Evolutionary conservation across 768 basidiomycete genomes (phyloP).

Genomic region (Suillus spraguei): DNA sequence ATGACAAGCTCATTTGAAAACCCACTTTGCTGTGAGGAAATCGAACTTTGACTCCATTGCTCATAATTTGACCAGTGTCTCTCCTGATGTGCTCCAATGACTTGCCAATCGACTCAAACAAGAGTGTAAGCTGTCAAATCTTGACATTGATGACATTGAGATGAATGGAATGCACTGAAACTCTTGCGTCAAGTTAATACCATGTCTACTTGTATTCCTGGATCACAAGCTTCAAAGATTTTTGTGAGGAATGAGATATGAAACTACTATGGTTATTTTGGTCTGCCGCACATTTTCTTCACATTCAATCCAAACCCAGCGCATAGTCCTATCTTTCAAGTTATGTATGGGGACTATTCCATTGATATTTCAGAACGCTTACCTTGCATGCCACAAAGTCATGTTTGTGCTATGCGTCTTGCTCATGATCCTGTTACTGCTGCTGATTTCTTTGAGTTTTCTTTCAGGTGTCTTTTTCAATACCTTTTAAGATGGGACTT

Average conservation of each 20-base stretch:
- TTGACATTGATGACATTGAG: too few species aligned
- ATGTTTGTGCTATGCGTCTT: not conserved
- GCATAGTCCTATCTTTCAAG: conserved; percentile 30
- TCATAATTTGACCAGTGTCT: conserved; percentile 13
- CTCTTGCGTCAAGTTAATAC: conserved; percentile 32
- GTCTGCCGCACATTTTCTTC: conserved; percentile 28
- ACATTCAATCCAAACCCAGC: conserved; percentile 26
- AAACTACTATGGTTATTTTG: too few species aligned
- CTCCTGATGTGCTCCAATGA: not conserved
- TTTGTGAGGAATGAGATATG: conserved; percentile 25
- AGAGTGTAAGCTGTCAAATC: conserved; percentile 11
- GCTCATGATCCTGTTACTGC: not conserved
- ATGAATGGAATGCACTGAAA: conserved; percentile 23
- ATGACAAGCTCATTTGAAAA: conserved; percentile 25
- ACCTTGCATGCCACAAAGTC: not conserved
- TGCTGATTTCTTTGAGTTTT: conserved; percentile 20
- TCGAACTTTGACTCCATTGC: conserved; percentile 16
- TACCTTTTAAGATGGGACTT: conserved; percentile 34
- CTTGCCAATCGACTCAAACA: conserved; percentile 16
- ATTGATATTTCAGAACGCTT: not conserved
- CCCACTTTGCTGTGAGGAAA: conserved; percentile 23
- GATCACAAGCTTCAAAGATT: conserved; percentile 33
- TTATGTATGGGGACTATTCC: not conserved
- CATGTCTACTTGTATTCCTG: conserved; percentile 33
- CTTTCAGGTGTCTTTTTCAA: conserved; percentile 26